Conservation (phyloP, 495 filamentous ascomycete genomes). For the Lophiostoma macrostomum region DNA sequence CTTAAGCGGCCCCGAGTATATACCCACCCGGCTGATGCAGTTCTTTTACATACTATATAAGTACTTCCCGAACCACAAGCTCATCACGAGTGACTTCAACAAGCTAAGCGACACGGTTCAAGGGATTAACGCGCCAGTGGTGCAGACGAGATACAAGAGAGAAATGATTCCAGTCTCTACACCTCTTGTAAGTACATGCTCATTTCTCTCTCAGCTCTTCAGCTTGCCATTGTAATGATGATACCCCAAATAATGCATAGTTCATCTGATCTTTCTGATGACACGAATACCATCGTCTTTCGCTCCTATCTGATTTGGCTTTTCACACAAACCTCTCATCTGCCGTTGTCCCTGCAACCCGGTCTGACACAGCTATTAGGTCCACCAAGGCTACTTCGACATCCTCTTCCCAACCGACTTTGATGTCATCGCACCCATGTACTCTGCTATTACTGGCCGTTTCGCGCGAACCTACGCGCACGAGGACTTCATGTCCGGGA, state of each 20-base stretch:
- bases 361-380: constrained; percentile 50
- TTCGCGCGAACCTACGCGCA: constrained; percentile 79
- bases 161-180: constrained; percentile 85
- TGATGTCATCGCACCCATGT: constrained; percentile 78
- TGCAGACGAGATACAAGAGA: constrained; percentile 87
- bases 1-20: constrained; percentile 79
- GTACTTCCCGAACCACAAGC: constrained; percentile 83
- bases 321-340: too few species aligned
- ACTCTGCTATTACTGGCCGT: constrained; percentile 86
- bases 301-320: too few species aligned
- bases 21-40: constrained; percentile 89
- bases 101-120: constrained; percentile 73
- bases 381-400: constrained; percentile 97
- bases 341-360: too few species aligned
- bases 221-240: too few species aligned
- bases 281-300: too few species aligned
- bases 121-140: constrained; percentile 87
- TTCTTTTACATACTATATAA: constrained; percentile 87
- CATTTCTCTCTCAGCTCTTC: too few species aligned
- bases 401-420: constrained; percentile 98
- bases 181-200: constrained; percentile 73
- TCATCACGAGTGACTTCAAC: constrained; percentile 90
- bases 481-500: constrained; percentile 82
- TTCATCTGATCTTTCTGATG: too few species aligned
- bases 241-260: too few species aligned